A percentile compares a stretch with the other conserved stretches of the same genome.
These are phyloP conservation scores for Warburgia ugandensis DNA, from an alignment of 164 flowering plant species.

Conservation along the genomic window DNA sequence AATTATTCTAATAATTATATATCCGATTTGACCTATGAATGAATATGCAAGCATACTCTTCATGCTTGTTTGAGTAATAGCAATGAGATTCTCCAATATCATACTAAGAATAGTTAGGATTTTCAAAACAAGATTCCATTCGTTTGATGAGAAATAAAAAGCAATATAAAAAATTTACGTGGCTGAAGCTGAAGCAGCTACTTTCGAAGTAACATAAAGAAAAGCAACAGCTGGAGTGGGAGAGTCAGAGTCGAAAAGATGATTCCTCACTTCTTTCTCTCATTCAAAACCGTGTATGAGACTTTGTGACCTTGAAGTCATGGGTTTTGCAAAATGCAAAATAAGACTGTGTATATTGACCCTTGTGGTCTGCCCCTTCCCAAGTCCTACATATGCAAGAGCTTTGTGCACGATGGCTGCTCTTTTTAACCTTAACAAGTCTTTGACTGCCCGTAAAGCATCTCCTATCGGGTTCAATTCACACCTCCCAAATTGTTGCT, in stretches of 20 bases:
- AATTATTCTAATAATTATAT: neutral
- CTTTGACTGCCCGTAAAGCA: no score
- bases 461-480: no score
- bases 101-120: slow-evolving; percentile 3
- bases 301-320: no score
- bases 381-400: no score
- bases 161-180: neutral
- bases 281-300: neutral
- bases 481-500: no score
- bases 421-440: no score
- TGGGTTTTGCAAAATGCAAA: no score
- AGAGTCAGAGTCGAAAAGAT: neutral
- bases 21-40: no score
- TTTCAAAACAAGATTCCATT: slow-evolving; percentile 2
- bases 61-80: neutral
- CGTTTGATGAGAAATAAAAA: slow-evolving; percentile 4
- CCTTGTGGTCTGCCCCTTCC: no score
- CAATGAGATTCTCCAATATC: slow-evolving; percentile 3
- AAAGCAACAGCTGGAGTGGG: neutral
- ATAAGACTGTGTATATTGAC: no score
- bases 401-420: no score
- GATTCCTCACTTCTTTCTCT: neutral
- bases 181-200: neutral
- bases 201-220: no score
- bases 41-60: slow-evolving; percentile 1